Conservation (phyloP, 148 eudicot genomes). For the Rhododendron simsii region DNA sequence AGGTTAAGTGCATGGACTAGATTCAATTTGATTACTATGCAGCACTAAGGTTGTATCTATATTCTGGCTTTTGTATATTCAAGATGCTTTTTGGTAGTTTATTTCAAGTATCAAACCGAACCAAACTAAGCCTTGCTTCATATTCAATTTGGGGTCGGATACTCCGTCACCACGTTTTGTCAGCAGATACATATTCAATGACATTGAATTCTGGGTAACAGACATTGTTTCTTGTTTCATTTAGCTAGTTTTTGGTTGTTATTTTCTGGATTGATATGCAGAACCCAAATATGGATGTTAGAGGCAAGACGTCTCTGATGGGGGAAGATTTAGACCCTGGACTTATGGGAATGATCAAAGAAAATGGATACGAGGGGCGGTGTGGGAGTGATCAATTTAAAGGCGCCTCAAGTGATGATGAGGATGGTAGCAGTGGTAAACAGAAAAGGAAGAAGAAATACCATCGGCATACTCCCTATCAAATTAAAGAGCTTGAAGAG, state of each 20-base stretch:
- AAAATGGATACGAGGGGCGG: slow-evolving; percentile 34
- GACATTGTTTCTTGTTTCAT: background rate
- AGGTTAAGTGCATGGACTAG: too few species aligned
- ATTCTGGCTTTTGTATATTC: background rate
- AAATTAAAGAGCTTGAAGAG: slow-evolving; percentile 84
- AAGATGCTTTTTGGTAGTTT: background rate
- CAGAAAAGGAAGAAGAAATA: slow-evolving; percentile 45
- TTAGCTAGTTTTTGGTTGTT: background rate
- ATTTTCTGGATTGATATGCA: slow-evolving; percentile 5
- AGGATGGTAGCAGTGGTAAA: slow-evolving; percentile 18
- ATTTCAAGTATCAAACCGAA: background rate
- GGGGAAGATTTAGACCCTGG: slow-evolving; percentile 35
- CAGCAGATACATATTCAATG: background rate
- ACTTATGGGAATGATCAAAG: slow-evolving; percentile 29
- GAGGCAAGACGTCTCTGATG: slow-evolving; percentile 41
- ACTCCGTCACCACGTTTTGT: background rate
- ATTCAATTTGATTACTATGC: too few species aligned
- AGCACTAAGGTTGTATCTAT: background rate
- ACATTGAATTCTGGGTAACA: background rate
- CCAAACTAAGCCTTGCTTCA: background rate
- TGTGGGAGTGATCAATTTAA: slow-evolving; percentile 70
- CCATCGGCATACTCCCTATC: slow-evolving; percentile 73
- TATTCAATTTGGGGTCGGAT: background rate
- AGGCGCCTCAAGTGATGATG: slow-evolving; percentile 38
- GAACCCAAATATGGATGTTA: slow-evolving; percentile 52